phyloP scores from a whole-genome alignment of 441 rosid genomes.

The Sinapis alba region DNA sequence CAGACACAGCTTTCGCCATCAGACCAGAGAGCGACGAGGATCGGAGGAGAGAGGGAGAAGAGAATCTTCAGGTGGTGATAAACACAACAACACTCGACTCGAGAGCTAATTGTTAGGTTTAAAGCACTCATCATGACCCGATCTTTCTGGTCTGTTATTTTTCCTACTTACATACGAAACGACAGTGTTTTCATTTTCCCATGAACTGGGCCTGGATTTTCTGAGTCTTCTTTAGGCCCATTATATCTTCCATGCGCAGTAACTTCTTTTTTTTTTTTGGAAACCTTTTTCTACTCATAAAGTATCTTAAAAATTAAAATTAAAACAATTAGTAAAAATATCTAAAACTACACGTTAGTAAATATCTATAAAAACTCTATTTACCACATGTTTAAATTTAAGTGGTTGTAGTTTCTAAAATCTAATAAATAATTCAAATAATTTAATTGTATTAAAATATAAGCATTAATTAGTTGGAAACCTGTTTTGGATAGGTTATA shows the following conservation, averaged over 20 bases:
- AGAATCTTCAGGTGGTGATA: constrained; percentile 12
- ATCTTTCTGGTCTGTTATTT: neutral
- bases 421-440: no score
- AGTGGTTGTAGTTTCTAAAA: no score
- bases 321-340: no score
- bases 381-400: no score
- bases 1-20: constrained; percentile 71
- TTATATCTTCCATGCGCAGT: neutral
- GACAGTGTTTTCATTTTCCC: neutral
- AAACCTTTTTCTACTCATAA: no score
- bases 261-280: neutral
- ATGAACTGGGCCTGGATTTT: neutral
- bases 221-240: neutral
- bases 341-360: no score
- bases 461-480: no score
- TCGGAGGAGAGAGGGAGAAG: constrained; percentile 30
- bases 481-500: no score
- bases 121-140: neutral
- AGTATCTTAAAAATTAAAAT: no score
- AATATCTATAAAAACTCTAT: no score
- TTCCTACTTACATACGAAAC: neutral
- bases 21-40: constrained; percentile 27
- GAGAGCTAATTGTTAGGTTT: constrained; percentile 21
- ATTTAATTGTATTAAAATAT: no score
- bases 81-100: neutral